Evolutionary conservation across 2,329 filamentous ascomycete species (phyloP), one percentile per base, ranked within the genome.

Genomic region (Trichophyton mentagrophytes): DNA sequence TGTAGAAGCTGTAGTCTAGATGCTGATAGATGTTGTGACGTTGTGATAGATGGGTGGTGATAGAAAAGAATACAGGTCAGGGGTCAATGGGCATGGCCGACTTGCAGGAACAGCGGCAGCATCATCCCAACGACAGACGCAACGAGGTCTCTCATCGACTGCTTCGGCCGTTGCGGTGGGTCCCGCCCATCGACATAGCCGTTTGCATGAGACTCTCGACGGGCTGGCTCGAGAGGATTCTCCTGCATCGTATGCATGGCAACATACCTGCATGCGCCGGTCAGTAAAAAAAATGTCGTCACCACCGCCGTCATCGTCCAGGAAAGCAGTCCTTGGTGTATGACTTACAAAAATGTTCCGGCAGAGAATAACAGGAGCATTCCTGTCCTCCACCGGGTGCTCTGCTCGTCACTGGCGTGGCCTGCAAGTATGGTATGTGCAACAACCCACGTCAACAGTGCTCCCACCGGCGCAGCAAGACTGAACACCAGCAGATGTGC

Each of bases 171-270:
- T 62, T 70, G 69, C 20, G 66, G 66, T 3, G 69, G 62, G 25
- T 74, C 74, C 53, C 75, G 69, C 20, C 71, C 65, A 58, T 77
- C 75, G 20, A 70, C 67, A 61, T 76, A 77, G 53, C 76, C 76
- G 62, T 77, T 77, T n/a, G 65, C 65, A 57, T 70, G 67, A 15
- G 68, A 60, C 40, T 74, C 71, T 9, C 71, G 71, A 11, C 69
- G 64, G 4, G 66, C 59, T 3, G 68, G 67, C 36, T 67, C 69
- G 20, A 70, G 67, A n/a, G 71, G 71, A 59, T 75, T 76, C 69
- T 96, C 91, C 70, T 95, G 89, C 90, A 97, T 96, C 0, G 91
- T 90, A 70, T 99, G 93, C 91, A 97, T 96, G 0, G 93, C 93
- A 49, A 99, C 93, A 69, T 97, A 96, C 67, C 90, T 95, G 64